These are phyloP conservation scores for Oenanthe sinensis DNA, from an alignment of 129 eudicot species.

Conservation along the genomic window DNA sequence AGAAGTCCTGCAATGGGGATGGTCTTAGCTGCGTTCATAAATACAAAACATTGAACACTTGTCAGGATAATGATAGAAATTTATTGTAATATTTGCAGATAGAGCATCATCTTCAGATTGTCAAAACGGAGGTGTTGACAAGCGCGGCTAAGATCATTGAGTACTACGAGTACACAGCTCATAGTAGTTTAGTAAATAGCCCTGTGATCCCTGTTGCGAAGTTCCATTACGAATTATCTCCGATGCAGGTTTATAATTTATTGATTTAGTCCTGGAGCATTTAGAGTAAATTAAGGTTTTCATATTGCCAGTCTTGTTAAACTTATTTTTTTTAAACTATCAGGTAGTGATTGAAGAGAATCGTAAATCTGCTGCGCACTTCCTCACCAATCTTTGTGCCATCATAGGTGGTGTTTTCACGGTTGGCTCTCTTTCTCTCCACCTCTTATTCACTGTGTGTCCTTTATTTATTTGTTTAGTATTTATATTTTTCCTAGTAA, in stretches of 20 bases:
- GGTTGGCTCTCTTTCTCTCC: slow-evolving; percentile 33
- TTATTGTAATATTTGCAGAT: slow-evolving; percentile 41
- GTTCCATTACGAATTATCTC: slow-evolving; percentile 79
- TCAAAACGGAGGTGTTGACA: slow-evolving; percentile 84
- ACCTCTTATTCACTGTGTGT: background rate
- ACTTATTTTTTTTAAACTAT: background rate
- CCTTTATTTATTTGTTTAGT: background rate
- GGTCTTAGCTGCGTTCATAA: background rate
- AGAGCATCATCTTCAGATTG: slow-evolving; percentile 90
- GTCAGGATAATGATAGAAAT: background rate
- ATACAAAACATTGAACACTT: background rate
- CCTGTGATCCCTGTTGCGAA: slow-evolving; percentile 64
- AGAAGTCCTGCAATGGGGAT: background rate
- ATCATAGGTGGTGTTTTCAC: slow-evolving; percentile 97
- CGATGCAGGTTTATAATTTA: slow-evolving; percentile 70
- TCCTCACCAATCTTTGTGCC: slow-evolving; percentile 88
- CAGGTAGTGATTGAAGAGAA: slow-evolving; percentile 76
- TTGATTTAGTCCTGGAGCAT: background rate
- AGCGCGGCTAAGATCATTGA: slow-evolving; percentile 57
- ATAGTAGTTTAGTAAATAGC: slow-evolving; percentile 83
- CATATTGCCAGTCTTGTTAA: background rate
- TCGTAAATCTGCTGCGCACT: slow-evolving; percentile 66
- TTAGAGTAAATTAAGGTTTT: background rate
- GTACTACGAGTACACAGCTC: slow-evolving; percentile 90
- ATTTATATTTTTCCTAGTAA: slow-evolving; percentile 2